phyloP scores from a whole-genome alignment of 2,329 filamentous ascomycete genomes.

The Geosmithia putterillii region DNA sequence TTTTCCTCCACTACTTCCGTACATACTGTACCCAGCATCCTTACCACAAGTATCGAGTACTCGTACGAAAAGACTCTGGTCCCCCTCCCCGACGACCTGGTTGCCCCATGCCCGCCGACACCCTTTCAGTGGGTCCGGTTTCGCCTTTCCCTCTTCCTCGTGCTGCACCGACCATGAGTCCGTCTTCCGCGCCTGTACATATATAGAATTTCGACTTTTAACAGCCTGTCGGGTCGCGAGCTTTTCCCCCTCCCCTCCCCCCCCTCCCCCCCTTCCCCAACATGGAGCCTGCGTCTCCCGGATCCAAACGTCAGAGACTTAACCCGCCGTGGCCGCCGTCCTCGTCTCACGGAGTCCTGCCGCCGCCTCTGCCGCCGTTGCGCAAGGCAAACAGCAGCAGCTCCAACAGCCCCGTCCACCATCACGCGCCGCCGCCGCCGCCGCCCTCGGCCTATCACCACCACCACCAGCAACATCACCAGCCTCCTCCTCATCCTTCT shows the following conservation, averaged over 20 bases:
- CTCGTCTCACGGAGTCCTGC: constrained; percentile 31
- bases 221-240: too few species aligned
- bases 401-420: constrained; percentile 30
- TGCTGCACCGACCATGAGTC: constrained; percentile 20
- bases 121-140: constrained; percentile 24
- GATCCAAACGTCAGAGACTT: constrained; percentile 48
- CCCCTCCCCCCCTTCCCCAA: constrained; percentile 13
- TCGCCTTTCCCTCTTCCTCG: constrained; percentile 18
- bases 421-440: constrained; percentile 8
- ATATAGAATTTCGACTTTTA: too few species aligned
- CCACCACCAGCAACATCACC: constrained; percentile 6
- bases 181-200: constrained; percentile 18
- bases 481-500: constrained; percentile 13
- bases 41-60: too few species aligned
- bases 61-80: too few species aligned
- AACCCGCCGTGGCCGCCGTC: constrained; percentile 34
- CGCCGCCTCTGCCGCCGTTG: too few species aligned
- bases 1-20: too few species aligned
- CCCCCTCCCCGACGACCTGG: too few species aligned
- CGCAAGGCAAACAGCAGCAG: too few species aligned
- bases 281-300: constrained; percentile 49
- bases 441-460: constrained; percentile 9
- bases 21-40: too few species aligned
- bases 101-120: constrained; percentile 1
- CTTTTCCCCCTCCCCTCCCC: too few species aligned